A percentile compares a stretch with the other conserved stretches of the same genome.
These are phyloP conservation scores for Fusarium incarnatum DNA, from an alignment of 2,329 filamentous ascomycete genomes.

Conservation along the genomic window DNA sequence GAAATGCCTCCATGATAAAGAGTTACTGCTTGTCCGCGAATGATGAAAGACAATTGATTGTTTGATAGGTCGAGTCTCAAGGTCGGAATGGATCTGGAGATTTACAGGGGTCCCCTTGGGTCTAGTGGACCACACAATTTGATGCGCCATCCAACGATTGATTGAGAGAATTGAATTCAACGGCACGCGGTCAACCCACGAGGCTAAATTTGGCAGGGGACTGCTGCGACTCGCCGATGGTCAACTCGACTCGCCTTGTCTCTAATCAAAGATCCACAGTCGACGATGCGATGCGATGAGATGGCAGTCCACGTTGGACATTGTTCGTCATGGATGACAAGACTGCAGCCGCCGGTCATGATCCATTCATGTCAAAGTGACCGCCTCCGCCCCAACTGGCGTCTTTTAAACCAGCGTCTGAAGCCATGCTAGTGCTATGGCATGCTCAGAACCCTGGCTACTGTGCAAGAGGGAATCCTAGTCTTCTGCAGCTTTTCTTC, in stretches of 20 bases:
- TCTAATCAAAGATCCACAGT: constrained; percentile 36
- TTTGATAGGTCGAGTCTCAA: constrained; percentile 40
- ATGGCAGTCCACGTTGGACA: constrained; percentile 28
- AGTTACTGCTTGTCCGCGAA: constrained; percentile 17
- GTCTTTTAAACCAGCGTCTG: constrained; percentile 22
- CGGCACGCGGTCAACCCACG: constrained; percentile 47
- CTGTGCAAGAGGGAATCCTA: constrained; percentile 36
- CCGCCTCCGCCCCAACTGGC: constrained; percentile 34
- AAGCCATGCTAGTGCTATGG: constrained; percentile 17
- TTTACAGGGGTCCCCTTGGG: constrained; percentile 38
- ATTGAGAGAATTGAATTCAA: constrained; percentile 34
- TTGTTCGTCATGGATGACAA: constrained; percentile 39
- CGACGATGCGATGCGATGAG: constrained; percentile 12
- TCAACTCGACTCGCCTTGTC: constrained; percentile 30
- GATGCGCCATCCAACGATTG: constrained; percentile 44
- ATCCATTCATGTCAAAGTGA: constrained; percentile 40
- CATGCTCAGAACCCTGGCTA: constrained; percentile 17
- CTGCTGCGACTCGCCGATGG: constrained; percentile 28
- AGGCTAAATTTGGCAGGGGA: constrained; percentile 46
- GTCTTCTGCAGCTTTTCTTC: constrained; percentile 41
- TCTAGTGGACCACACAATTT: constrained; percentile 39
- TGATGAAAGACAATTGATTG: constrained; percentile 32
- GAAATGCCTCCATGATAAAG: constrained; percentile 24
- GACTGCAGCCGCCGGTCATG: constrained; percentile 32
- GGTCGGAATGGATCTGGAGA: constrained; percentile 37